Evolutionary conservation across 1,139 yeast genomes (phyloP).

Genomic region (Saccharomyces hybrid): DNA sequence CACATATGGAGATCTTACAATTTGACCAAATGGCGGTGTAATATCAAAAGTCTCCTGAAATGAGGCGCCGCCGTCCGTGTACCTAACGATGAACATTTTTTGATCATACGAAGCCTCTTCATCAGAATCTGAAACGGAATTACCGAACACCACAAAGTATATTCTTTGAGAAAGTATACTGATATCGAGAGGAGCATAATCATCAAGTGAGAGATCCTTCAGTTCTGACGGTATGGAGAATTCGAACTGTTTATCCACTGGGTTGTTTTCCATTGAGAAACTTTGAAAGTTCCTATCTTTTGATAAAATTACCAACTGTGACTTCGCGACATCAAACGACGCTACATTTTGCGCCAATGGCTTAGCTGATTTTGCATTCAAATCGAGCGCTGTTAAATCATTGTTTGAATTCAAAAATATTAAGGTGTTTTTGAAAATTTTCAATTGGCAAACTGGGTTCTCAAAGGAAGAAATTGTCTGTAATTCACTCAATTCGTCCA

Average conservation of each 20-base stretch:
- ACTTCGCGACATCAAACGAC: constrained; percentile 13
- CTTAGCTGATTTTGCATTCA: not conserved
- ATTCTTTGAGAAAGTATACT: constrained; percentile 10
- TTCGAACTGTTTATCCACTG: not conserved
- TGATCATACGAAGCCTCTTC: constrained; percentile 25
- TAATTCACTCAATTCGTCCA: not conserved
- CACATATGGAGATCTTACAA: constrained; percentile 43
- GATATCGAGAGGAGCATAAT: constrained; percentile 17
- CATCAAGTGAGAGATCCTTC: constrained; percentile 14
- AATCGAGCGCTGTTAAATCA: constrained; percentile 3
- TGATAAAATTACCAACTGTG: constrained; percentile 8
- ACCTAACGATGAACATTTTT: constrained; percentile 18
- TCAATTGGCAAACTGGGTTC: not conserved
- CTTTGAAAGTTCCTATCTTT: constrained; percentile 6
- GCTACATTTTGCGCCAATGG: constrained; percentile 4
- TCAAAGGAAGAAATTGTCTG: not conserved
- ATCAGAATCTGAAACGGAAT: constrained; percentile 13
- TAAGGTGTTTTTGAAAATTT: constrained; percentile 2
- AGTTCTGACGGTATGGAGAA: constrained; percentile 16
- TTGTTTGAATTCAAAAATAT: constrained; percentile 7
- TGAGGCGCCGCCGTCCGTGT: constrained; percentile 8
- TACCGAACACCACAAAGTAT: constrained; percentile 21
- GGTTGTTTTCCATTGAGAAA: not conserved
- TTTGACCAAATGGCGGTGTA: constrained; percentile 53
- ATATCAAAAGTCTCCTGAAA: constrained; percentile 41